Base-by-base conservation (phyloP, 2,329 filamentous ascomycete species). In the Trichoderma sp. region DNA sequence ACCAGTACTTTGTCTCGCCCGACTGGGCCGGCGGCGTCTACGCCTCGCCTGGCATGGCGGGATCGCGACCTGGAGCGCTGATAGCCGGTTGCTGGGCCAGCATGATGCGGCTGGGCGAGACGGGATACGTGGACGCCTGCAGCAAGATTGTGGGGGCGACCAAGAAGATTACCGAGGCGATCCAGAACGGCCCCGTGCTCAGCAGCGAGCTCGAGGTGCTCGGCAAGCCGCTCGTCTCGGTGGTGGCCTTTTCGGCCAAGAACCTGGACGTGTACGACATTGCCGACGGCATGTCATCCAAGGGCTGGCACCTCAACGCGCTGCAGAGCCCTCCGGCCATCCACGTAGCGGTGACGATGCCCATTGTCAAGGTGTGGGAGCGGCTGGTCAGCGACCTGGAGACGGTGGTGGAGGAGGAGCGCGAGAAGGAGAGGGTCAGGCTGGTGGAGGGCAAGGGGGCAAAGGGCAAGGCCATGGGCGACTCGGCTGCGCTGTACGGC, bases 21-120 rank as follows among this genome's bases (percentile, higher is more conserved):
- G 92, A 97, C 80, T 99, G 95, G 95, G 89, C 91, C 10, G 95
- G 95, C 69, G 95, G 95, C 74, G 93, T 99, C 9, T 99, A 99
- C 79, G 95, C 93, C 48, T 97, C 92, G 1, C 95, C 95, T 0
- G 92, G 91, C 5, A 92, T 98, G 63, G 94, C 95, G 1, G 95
- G 95, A 6, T 97, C 92, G 1, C 89, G 95, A 1, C 94, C 95
- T 0, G 95, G 95, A 56, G 94, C 95, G 2, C 84, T 99, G 67
- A 99, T 99, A 72, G 95, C 95, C 1, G 94, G 92, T 57, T 97
- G 94, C 84, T 99, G 96, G 95, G 90, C 94, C 2, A 93, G 89
- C 78, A 84, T 99, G 76, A 94, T 99, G 90, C 88, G 85, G 63
- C 87, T 96, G 34, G 95, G 95, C 70, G 92, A 97, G 79, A 83